Base-by-base conservation (phyloP, 176 grass and related monocot species). In the Carex littledalei region DNA sequence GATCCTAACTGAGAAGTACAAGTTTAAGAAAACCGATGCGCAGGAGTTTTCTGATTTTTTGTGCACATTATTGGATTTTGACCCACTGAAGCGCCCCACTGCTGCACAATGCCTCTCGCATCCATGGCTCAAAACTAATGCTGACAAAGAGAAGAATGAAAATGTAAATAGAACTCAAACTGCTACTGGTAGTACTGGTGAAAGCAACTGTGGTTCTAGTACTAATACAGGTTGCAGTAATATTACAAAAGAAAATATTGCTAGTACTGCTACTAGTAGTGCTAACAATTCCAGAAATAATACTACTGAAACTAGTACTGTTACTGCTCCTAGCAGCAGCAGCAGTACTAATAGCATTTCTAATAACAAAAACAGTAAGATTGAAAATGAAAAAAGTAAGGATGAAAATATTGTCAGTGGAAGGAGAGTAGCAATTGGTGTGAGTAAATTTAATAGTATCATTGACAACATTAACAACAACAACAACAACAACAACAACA, bases 1-100 rank as follows among this genome's bases (percentile, higher is more conserved):
- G 59, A 83, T 98, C 59, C 79, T 98, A 35, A 73, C 91, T 39
- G 95, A 98, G 80, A 94, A 93, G 87, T 91, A 98, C 63, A 89
- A 89, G 85, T 87, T 92, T 82, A 52, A 91, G 26, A 88, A 94
- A 88, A 83, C 84, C 29, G 92, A 90, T 82, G 91, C 87, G 3
- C 88, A 29, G 13, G 89, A 90, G 78, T 98, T 98, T 59, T 60
- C 89, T 1, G 83, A 88, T 52, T 98, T 98, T 85, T 75, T 98
- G 35, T 91, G 86, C 79, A 89, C 86, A 74, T 84, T 98, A 75
- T 83, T 98, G 81, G 88, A 98, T 82, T 98, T 98, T 79, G 87
- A 86, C 81, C 89, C 92, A 84, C 87, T 91, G 76, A 97, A 97
- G 85, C 87, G 90, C 54, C 92, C 92, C 13, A 93, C 95, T 81